phyloP scores from a whole-genome alignment of 805 yeast genomes.

The Pichia rugopelliculosa region DNA sequence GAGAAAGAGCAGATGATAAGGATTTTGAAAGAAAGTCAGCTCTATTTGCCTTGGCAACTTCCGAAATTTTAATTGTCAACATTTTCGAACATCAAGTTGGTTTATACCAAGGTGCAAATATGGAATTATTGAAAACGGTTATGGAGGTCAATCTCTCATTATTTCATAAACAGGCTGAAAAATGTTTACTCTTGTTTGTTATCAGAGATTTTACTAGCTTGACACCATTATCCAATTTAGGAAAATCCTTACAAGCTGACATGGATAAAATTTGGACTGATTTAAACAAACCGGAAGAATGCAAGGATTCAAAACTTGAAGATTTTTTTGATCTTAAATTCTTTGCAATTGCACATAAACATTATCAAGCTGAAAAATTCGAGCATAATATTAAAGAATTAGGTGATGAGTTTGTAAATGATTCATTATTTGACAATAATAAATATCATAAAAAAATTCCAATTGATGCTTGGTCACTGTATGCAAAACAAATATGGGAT shows the following conservation, averaged over 20 bases:
- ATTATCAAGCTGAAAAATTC: slow-evolving; percentile 71
- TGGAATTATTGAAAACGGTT: slow-evolving; percentile 92
- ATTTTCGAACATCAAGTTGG: slow-evolving; percentile 98
- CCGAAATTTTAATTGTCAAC: slow-evolving; percentile 84
- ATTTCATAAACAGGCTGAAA: slow-evolving; percentile 55
- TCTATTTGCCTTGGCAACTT: slow-evolving; percentile 84
- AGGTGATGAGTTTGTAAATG: slow-evolving; percentile 52
- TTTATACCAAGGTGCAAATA: slow-evolving; percentile 92
- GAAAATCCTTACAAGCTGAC: slow-evolving; percentile 63
- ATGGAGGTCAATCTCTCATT: slow-evolving; percentile 89
- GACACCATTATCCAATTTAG: slow-evolving; percentile 70
- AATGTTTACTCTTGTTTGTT: slow-evolving; percentile 73
- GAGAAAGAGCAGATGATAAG: slow-evolving; percentile 97
- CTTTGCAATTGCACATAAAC: slow-evolving; percentile 76
- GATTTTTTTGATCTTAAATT: slow-evolving; percentile 86
- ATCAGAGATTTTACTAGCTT: slow-evolving; percentile 87
- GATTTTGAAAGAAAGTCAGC: slow-evolving; percentile 97
- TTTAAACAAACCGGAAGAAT: slow-evolving; percentile 64
- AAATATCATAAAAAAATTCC: slow-evolving; percentile 83
- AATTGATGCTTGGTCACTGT: slow-evolving; percentile 92
- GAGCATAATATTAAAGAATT: slow-evolving; percentile 48
- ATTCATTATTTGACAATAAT: slow-evolving; percentile 45
- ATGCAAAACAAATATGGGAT: slow-evolving; percentile 88
- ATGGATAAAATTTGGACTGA: slow-evolving; percentile 71
- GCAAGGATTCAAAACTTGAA: slow-evolving; percentile 44